Base-by-base conservation (phyloP, 73 alveolate genomes). In the Halteria grandinella region DNA sequence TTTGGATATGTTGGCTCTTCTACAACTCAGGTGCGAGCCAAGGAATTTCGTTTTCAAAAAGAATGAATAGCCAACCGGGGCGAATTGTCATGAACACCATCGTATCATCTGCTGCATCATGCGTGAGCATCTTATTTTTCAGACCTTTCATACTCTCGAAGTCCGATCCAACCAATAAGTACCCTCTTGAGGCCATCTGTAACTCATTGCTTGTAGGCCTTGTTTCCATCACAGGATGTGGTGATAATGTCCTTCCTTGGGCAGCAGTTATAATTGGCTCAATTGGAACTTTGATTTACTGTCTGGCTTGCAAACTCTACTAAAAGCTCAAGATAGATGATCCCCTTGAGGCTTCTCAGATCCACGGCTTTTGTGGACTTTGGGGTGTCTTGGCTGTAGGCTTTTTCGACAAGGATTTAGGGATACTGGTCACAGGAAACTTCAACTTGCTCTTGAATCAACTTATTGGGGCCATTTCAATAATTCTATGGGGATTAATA, bases 1-100 rank as follows among this genome's bases (percentile, higher is more conserved):
- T 83, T 14, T 83, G 93, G 94, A 34, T 77, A 4, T 86, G 94
- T 47, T 85, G 93, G 93, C 74, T 76, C 8, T 59, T 82, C 33
- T 85, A 76, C 69, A 85, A 85, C 75, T 71, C 85, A 15, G 93
- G 93, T 41, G 37, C 77, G 8, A 39, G 53, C 58, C 24, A 21
- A 2, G 69, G 63, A 4, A n/a, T 75, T 3, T 8, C 78, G n/a
- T n/a, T n/a, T 1, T 17, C 15, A 0, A 15, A 24, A n/a, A 63
- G 15, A 41, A 1, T 40, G 2, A 29, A 49, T 18, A 31, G 28
- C 15, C 23, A 58, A 20, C 77, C 87, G 18, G n/a, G 10, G 37
- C 47, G 82, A 28, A 86, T 85, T 15, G 34, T 85, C n/a, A 85
- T 76, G 86, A 85, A 85, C 49, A 76, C 93, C 11, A 29, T 85